Percentiles rank a stretch among this genome's conserved stretches.
These are phyloP conservation scores for Gossypium sturtianum DNA, from an alignment of 345 rosid species.

Conservation along the genomic window DNA sequence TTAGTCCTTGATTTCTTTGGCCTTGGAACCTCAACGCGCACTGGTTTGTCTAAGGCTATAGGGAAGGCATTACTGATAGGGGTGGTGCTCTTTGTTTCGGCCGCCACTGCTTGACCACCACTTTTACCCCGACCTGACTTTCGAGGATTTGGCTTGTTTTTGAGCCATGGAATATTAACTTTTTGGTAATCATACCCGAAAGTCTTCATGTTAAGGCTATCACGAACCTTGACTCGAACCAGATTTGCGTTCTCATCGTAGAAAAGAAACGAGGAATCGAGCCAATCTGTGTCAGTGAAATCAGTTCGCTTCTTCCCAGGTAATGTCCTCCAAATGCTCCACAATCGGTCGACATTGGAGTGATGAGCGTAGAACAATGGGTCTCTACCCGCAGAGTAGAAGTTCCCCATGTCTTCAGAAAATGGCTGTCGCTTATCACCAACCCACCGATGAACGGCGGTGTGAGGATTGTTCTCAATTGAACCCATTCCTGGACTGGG, in stretches of 20 bases:
- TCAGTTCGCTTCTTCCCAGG: not conserved
- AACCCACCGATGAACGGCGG: not conserved
- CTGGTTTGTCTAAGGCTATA: not conserved
- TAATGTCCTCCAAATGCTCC: not conserved
- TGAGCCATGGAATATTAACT: not conserved
- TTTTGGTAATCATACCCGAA: not conserved
- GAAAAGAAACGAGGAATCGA: slow-evolving; percentile 40
- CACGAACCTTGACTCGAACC: slow-evolving; percentile 49
- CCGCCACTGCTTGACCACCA: not conserved
- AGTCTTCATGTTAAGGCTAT: slow-evolving; percentile 29
- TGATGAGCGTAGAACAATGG: not conserved
- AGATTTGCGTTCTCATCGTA: slow-evolving; percentile 51
- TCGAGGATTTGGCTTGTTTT: not conserved
- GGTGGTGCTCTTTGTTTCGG: not conserved
- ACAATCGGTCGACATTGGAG: not conserved
- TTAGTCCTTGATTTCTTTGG: not conserved
- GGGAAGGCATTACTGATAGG: not conserved
- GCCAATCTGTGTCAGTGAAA: slow-evolving; percentile 26
- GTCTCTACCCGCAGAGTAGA: not conserved
- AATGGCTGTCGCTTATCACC: not conserved
- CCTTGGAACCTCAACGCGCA: not conserved
- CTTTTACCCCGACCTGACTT: not conserved
- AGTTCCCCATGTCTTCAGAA: not conserved
- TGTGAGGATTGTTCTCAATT: not conserved
- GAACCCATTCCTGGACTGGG: not conserved